phyloP scores from a whole-genome alignment of 495 filamentous ascomycete genomes.

The Podospora conica region DNA sequence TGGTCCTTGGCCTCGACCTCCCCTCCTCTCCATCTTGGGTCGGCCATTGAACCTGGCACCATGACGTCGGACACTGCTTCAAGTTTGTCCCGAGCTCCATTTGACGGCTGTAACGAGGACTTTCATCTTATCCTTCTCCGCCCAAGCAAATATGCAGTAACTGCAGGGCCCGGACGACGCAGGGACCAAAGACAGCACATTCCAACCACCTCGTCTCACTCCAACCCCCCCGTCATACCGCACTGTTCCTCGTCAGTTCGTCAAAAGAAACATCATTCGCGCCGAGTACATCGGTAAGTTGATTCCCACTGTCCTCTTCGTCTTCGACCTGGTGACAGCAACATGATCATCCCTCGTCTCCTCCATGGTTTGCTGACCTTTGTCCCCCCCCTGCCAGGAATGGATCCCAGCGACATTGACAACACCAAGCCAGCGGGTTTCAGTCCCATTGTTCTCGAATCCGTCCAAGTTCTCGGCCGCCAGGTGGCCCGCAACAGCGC shows the following conservation, averaged over 20 bases:
- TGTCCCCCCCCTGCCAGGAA: too few species aligned
- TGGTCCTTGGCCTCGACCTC: background rate
- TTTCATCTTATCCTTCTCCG: background rate
- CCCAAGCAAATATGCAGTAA: background rate
- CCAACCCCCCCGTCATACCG: background rate
- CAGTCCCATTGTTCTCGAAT: constrained; percentile 23
- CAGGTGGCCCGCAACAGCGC: constrained; percentile 34
- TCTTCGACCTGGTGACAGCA: background rate
- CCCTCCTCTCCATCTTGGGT: too few species aligned
- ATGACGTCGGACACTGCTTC: too few species aligned
- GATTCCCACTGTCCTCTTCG: background rate
- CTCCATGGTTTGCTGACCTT: background rate
- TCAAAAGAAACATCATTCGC: background rate
- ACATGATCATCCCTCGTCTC: background rate
- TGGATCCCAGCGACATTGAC: constrained; percentile 14
- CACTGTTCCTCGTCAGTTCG: background rate
- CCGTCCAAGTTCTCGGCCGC: constrained; percentile 26
- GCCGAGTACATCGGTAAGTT: background rate
- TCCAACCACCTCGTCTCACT: background rate
- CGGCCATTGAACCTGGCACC: background rate
- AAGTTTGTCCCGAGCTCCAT: too few species aligned
- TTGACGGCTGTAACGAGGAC: too few species aligned
- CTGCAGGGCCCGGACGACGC: background rate
- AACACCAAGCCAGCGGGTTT: constrained; percentile 31
- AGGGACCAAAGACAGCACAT: background rate